Base-by-base conservation (phyloP, 2,329 filamentous ascomycete genomes). In the Ciborinia camelliae region DNA sequence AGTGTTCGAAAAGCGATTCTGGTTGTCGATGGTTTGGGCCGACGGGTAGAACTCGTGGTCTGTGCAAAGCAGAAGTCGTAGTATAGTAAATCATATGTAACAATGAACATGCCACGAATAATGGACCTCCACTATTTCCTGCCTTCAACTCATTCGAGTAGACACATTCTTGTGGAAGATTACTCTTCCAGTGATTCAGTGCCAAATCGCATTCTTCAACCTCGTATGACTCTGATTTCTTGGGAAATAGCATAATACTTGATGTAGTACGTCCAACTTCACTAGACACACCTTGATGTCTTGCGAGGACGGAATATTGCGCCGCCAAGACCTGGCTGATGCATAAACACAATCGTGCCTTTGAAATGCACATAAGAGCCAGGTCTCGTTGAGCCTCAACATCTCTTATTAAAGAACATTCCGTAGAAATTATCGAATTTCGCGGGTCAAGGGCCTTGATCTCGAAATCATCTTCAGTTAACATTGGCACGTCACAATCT, bases 71-170 rank as follows among this genome's bases (percentile, higher is more conserved):
- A 61, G 92, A 97, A 23, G 96, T 84, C 0, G 93, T 96, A 2
- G 94, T 96, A 76, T 92, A 90, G 77, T 96, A 97, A 2, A 97
- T 87, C 89, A 97, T 96, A 76, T 96, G 92, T 43, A 98, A 80
- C 26, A 97, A 81, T n/a, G 90, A 91, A 55, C 91, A 86, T 75
- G 97, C 92, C 3, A 97, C 78, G 68, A 84, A 81, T 4, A 81
- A 72, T 9, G 84, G 85, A 4, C 86, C 81, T 47, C 82, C 81
- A 41, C 87, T 87, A 20, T 78, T 82, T 61, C 84, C 81, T 58
- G 86, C 76, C 66, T 88, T 88, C 64, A 81, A 74, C 15, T 79
- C 77, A 41, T 79, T 82, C 26, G 86, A 80, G 70, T 95, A 93
- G 68, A 86, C 84, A 68, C 91, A 92, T 70, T 87, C 86, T 26